Evolutionary conservation across 352 stramenopile genomes (phyloP).

Genomic region (Globisporangium sylvaticum): DNA sequence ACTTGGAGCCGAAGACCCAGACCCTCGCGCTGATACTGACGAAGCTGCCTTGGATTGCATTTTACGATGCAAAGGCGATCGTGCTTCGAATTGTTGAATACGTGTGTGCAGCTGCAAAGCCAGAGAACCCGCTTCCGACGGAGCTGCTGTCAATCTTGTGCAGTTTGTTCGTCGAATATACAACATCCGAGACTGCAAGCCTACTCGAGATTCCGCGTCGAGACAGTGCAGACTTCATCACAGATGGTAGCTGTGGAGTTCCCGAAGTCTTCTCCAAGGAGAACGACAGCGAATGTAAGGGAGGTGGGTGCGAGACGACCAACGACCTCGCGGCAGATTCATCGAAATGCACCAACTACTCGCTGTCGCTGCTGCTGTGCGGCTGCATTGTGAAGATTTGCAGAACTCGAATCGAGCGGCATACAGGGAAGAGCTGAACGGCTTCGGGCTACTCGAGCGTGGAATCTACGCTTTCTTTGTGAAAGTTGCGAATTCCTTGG

Average conservation of each 20-base stretch:
- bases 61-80: constrained; percentile 60
- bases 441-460: constrained; percentile 60
- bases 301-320: neutral
- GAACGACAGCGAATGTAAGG: neutral
- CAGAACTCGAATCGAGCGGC: constrained; percentile 27
- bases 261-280: neutral
- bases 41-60: constrained; percentile 50
- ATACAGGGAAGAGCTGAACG: constrained; percentile 48
- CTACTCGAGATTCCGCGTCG: constrained; percentile 17
- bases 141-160: constrained; percentile 66
- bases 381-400: constrained; percentile 58
- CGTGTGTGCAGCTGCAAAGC: constrained; percentile 50
- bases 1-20: constrained; percentile 66
- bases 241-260: neutral
- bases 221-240: neutral
- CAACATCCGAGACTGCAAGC: constrained; percentile 23
- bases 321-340: neutral
- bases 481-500: constrained; percentile 44
- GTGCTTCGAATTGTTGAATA: constrained; percentile 79
- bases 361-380: constrained; percentile 40
- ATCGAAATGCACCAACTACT: neutral
- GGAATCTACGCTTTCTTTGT: constrained; percentile 50
- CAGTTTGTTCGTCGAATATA: constrained; percentile 57
- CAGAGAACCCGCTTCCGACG: constrained; percentile 37
- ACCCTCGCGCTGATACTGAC: constrained; percentile 63